Evolutionary conservation across 257 asterid species (phyloP).

Genomic region (Solanum ossicruentum): DNA sequence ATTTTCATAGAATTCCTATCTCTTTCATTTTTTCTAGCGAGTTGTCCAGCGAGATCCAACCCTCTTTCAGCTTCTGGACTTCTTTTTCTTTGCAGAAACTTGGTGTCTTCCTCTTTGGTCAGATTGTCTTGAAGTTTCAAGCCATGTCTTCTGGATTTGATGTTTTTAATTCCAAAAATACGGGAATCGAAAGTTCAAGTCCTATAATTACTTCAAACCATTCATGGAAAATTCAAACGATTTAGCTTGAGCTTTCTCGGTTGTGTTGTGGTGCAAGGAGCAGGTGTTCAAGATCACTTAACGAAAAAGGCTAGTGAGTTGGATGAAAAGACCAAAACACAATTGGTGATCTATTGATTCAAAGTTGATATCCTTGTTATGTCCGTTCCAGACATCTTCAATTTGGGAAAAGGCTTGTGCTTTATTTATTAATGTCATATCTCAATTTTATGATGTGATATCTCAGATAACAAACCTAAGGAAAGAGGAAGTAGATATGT

Average conservation of each 20-base stretch:
- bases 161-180: neutral
- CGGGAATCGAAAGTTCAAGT: neutral
- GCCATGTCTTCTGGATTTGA: neutral
- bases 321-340: neutral
- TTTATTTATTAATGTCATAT: neutral
- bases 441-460: neutral
- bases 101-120: neutral
- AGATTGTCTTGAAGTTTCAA: neutral
- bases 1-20: neutral
- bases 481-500: neutral
- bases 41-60: neutral
- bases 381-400: neutral
- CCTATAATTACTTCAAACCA: neutral
- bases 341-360: neutral
- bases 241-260: neutral
- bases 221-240: neutral
- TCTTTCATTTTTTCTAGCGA: neutral
- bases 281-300: neutral
- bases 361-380: neutral
- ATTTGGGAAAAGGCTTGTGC: neutral
- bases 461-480: neutral
- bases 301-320: neutral
- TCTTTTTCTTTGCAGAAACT: neutral
- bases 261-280: neutral
- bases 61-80: neutral